These are phyloP conservation scores for Delonix regia DNA, from an alignment of 306 rosid genomes.

Conservation along the genomic window DNA sequence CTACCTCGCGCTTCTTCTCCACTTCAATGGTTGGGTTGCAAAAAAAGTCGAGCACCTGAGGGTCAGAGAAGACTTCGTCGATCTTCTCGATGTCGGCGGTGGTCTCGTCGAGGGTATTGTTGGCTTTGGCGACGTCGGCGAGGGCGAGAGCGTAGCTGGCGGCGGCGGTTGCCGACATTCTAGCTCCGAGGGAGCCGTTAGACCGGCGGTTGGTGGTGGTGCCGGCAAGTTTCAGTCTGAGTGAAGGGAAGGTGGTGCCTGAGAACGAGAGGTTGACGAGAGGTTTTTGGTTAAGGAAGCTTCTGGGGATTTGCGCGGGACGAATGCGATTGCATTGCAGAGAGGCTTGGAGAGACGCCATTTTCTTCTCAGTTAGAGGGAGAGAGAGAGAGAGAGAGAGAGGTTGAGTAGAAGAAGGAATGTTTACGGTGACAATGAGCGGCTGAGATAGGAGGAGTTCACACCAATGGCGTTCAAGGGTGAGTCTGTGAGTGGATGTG, in stretches of 20 bases:
- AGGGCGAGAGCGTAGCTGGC: conserved; percentile 79
- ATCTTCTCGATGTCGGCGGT: conserved; percentile 70
- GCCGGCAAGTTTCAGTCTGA: conserved; percentile 37
- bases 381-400: neutral
- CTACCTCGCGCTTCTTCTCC: conserved; percentile 49
- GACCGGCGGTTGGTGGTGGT: conserved; percentile 37
- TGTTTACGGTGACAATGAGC: neutral
- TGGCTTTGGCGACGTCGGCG: conserved; percentile 65
- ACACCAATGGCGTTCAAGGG: neutral
- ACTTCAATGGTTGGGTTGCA: conserved; percentile 52
- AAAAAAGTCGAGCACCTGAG: conserved; percentile 55
- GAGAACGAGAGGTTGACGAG: conserved; percentile 57
- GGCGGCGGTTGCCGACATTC: conserved; percentile 63
- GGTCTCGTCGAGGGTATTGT: conserved; percentile 74
- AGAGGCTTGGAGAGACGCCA: conserved; percentile 52
- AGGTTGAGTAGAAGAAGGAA: neutral
- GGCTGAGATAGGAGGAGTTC: conserved; percentile 10
- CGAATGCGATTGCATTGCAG: conserved; percentile 60
- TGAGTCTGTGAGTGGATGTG: neutral
- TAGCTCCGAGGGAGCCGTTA: conserved; percentile 46
- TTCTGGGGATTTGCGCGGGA: conserved; percentile 36
- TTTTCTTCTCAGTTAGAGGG: neutral
- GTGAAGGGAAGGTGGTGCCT: conserved; percentile 48
- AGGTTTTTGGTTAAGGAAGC: conserved; percentile 41
- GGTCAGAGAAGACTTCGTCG: conserved; percentile 61